A percentile compares a stretch with the other conserved stretches of the same genome.
Evolutionary conservation across 1,139 yeast species (phyloP).

Genomic region (Hansenula sp.): DNA sequence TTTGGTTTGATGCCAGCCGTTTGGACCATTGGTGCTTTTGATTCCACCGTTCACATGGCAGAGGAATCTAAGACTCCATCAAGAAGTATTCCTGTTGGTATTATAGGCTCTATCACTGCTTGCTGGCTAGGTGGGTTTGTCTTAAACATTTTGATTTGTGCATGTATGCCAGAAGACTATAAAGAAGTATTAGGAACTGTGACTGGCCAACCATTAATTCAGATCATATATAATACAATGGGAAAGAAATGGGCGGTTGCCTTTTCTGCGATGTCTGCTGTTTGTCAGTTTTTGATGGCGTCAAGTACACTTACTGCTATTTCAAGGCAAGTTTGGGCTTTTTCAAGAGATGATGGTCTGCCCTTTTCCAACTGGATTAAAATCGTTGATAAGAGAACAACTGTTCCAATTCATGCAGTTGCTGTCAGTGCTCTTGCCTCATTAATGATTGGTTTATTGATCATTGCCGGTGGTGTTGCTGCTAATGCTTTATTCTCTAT

Average conservation of each 20-base stretch:
- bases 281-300: conserved; percentile 64
- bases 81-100: conserved; percentile 64
- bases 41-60: conserved; percentile 66
- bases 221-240: conserved; percentile 54
- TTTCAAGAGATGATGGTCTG: conserved; percentile 44
- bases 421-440: conserved; percentile 44
- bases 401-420: conserved; percentile 56
- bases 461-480: conserved; percentile 52
- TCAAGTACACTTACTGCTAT: conserved; percentile 44
- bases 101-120: conserved; percentile 45
- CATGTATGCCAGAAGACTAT: conserved; percentile 52
- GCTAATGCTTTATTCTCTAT: conserved; percentile 54
- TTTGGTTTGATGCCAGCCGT: conserved; percentile 34
- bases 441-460: conserved; percentile 48
- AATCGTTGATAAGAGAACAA: conserved; percentile 42
- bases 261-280: conserved; percentile 50
- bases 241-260: conserved; percentile 68
- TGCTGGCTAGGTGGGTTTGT: conserved; percentile 59
- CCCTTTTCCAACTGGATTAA: conserved; percentile 42
- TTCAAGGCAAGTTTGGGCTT: conserved; percentile 45
- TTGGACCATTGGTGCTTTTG: conserved; percentile 68
- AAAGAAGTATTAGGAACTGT: conserved; percentile 36
- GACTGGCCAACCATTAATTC: conserved; percentile 61
- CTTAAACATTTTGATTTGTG: conserved; percentile 47
- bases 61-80: conserved; percentile 69